Evolutionary conservation across 1,284 basidiomycete genomes (phyloP).

Genomic region (Tilletia horrida): DNA sequence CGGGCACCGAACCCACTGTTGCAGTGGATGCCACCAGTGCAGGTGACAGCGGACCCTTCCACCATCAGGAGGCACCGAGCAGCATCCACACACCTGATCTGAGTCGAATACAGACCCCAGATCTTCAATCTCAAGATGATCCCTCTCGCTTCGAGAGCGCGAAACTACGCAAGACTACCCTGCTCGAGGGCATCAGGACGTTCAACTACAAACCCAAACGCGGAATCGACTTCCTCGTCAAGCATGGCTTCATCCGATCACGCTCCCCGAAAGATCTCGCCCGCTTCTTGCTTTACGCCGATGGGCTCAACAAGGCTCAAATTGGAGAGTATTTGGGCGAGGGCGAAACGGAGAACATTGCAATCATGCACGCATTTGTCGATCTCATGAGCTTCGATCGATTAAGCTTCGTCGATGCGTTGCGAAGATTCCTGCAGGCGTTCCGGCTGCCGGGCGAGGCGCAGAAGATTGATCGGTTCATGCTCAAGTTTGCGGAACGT

Average conservation of each 20-base stretch:
- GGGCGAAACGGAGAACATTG: slow-evolving; percentile 53
- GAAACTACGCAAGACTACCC: slow-evolving; percentile 91
- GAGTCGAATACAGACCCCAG: slow-evolving; percentile 13
- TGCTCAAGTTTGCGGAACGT: slow-evolving; percentile 55
- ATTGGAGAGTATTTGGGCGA: slow-evolving; percentile 93
- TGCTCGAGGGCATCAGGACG: slow-evolving; percentile 92
- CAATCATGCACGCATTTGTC: slow-evolving; percentile 55
- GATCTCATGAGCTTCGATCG: slow-evolving; percentile 53
- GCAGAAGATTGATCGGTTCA: slow-evolving; percentile 55
- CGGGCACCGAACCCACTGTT: neutral
- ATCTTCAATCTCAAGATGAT: slow-evolving; percentile 65
- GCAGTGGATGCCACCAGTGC: neutral
- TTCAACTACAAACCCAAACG: slow-evolving; percentile 92
- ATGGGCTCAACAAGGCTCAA: slow-evolving; percentile 90
- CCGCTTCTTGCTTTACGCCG: slow-evolving; percentile 78
- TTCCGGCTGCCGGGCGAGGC: slow-evolving; percentile 54
- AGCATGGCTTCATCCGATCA: slow-evolving; percentile 81
- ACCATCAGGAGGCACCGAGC: slow-evolving; percentile 2
- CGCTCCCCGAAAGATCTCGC: slow-evolving; percentile 77
- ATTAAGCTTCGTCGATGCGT: slow-evolving; percentile 49
- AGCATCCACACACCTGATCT: slow-evolving; percentile 2
- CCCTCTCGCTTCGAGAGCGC: slow-evolving; percentile 90
- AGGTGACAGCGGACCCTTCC: neutral
- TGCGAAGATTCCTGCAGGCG: slow-evolving; percentile 51
- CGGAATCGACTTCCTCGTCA: slow-evolving; percentile 84